A percentile compares a stretch with the other conserved stretches of the same genome.
These are phyloP conservation scores for Carex littledalei DNA, from an alignment of 176 grass and related monocot species.

Conservation along the genomic window DNA sequence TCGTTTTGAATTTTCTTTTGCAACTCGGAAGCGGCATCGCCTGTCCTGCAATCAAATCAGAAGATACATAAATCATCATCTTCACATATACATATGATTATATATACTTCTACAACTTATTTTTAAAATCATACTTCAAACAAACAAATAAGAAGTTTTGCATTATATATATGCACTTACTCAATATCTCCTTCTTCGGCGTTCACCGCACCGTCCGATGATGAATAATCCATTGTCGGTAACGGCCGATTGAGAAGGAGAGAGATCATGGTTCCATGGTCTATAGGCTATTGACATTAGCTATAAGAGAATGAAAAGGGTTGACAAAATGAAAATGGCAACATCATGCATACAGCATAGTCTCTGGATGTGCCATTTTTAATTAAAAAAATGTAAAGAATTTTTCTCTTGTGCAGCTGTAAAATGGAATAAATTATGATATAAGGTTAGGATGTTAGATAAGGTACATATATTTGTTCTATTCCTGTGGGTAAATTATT, in stretches of 20 bases:
- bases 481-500: not conserved
- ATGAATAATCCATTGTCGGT: not conserved
- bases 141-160: not conserved
- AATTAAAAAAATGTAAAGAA: not conserved
- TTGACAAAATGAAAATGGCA: slow-evolving; percentile 15
- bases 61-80: not conserved
- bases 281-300: not conserved
- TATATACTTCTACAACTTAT: not conserved
- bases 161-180: not conserved
- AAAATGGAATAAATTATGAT: not conserved
- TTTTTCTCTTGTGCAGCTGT: not conserved
- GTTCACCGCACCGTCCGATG: not conserved
- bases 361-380: slow-evolving; percentile 10
- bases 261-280: not conserved
- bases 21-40: not conserved
- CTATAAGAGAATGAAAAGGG: not conserved
- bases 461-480: not conserved
- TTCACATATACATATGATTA: not conserved
- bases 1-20: not conserved
- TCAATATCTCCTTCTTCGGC: slow-evolving; percentile 7
- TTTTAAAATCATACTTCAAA: not conserved
- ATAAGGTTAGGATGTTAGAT: not conserved
- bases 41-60: slow-evolving; percentile 5
- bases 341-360: not conserved
- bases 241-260: not conserved